Base-by-base conservation (phyloP, 768 basidiomycete genomes). In the Phlegmacium glaucopus region DNA sequence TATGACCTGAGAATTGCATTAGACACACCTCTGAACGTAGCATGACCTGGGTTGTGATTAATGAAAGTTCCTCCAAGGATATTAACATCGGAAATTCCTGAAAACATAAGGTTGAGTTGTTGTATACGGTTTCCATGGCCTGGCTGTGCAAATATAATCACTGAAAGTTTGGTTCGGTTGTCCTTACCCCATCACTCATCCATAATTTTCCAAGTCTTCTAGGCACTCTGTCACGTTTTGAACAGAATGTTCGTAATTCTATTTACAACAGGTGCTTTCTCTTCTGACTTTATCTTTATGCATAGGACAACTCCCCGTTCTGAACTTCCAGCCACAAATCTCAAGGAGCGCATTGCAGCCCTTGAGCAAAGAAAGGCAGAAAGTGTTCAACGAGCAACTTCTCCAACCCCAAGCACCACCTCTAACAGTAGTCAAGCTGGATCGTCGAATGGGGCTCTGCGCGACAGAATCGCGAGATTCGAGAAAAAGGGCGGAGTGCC, bases 341-440 rank as follows among this genome's bases (percentile, higher is more conserved):
- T 90, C 60, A 89, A 83, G 66, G 88, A 90, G 56, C 84, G 89
- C 45, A 90, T 91, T 52, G 89, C 89, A 13, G 87, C 87, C 22
- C 71, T 91, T 41, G 81, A 91, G 61, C 87, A 87, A 55, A 76
- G 78, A 44, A 74, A 70, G 61, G 62, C 58, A 9, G 53, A 53
- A 50, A 53, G 47, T 18, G 45, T 42, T 45, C 63, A 57, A 46
- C 65, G 65, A 48, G 58, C 54, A 28, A 67, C 36, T 55, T 74
- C 45, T 52, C 64, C 60, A 25, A 50, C 58, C 26, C 51, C 59
- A 25, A 32, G 46, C 11, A 51, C 64, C n/a, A 49, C 57, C 17
- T 42, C 63, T 35, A 64, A 61, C 39, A 59, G 44, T 35, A 44
- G 59, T 3, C 60, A 61, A 22, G 51, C 61, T 4, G 59, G 53